These are phyloP conservation scores for Neurospora sp. DNA, from an alignment of 495 filamentous ascomycete genomes.

Conservation along the genomic window DNA sequence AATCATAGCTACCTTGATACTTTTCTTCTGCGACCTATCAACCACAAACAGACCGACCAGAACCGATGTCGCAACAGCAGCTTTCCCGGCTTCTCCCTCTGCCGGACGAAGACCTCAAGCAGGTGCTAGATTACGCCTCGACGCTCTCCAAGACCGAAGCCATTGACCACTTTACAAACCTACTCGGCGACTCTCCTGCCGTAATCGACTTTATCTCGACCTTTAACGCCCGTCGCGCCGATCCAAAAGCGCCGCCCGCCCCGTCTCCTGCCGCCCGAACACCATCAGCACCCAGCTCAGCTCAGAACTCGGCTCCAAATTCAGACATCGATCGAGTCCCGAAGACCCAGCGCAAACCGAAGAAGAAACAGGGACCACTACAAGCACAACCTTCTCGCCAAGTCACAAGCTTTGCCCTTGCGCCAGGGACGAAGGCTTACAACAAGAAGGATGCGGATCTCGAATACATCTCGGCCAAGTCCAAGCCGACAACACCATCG, in stretches of 20 bases:
- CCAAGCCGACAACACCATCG: constrained; percentile 9
- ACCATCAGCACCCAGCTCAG: constrained; percentile 12
- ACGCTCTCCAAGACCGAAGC: constrained; percentile 60
- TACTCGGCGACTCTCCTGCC: constrained; percentile 78
- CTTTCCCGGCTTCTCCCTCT: constrained; percentile 71
- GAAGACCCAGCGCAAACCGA: constrained; percentile 16
- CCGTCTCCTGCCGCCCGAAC: background rate
- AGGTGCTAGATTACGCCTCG: constrained; percentile 71
- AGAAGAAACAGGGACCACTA: constrained; percentile 52
- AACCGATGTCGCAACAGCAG: constrained; percentile 51
- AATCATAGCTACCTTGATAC: no score
- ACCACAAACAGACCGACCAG: background rate
- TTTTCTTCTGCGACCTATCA: no score
- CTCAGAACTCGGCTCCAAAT: constrained; percentile 5
- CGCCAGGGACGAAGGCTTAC: constrained; percentile 25
- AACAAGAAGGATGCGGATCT: background rate
- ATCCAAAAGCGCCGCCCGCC: constrained; percentile 19
- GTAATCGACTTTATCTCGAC: constrained; percentile 85
- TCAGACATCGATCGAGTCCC: constrained; percentile 23
- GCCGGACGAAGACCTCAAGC: constrained; percentile 69
- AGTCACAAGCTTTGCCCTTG: constrained; percentile 42
- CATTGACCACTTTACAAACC: constrained; percentile 73
- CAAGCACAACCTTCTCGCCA: constrained; percentile 56
- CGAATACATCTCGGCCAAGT: background rate
- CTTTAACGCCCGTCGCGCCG: constrained; percentile 67